Evolutionary conservation across 2,329 filamentous ascomycete species (phyloP), one percentile per base, ranked within the genome.

Genomic region (Cercospora sp.): DNA sequence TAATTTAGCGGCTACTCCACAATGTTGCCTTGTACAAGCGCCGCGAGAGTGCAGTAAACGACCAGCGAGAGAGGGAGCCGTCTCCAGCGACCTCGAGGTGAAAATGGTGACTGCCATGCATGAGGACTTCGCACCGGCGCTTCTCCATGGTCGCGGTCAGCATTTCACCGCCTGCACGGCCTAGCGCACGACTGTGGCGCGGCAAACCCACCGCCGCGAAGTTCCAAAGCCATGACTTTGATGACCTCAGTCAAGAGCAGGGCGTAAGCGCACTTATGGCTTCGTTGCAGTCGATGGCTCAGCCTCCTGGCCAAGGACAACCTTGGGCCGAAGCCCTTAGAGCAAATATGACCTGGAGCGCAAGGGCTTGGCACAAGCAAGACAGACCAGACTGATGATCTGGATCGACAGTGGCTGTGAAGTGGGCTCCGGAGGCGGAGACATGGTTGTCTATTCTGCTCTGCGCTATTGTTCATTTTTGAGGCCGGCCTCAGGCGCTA

Each of bases 401-500:
- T 28, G 48, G 48, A 55, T 55, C 48, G 48, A 55, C 48, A n/a
- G 48, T 55, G 48, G 48, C 48, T 55, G 23, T 55, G 48, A 53
- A 55, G 48, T 9, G 26, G 13, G 23, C 48, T 55, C 6, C 13
- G 13, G 48, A 55, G 12, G 23, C 48, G 23, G 23, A 55, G 23
- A 55, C 20, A 28, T 55, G 48, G 23, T 55, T n/a, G 23, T 28
- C 48, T 53, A 23, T 13, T 28, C 48, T 55, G 23, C 26, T 28
- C 48, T 55, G 23, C 23, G 48, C 12, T 7, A 55, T n/a, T 3
- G 10, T 8, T n/a, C 48, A 55, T 13, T 55, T 16, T 28, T n/a
- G 12, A 12, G 48, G 48, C 23, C 48, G 16, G 23, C 20, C 20
- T 55, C 48, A 30, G 5, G 5, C 16, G 55, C 55, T 26, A 26